Conservation (phyloP, 2,329 filamentous ascomycete species). For the Penicillium hesseltinei region DNA sequence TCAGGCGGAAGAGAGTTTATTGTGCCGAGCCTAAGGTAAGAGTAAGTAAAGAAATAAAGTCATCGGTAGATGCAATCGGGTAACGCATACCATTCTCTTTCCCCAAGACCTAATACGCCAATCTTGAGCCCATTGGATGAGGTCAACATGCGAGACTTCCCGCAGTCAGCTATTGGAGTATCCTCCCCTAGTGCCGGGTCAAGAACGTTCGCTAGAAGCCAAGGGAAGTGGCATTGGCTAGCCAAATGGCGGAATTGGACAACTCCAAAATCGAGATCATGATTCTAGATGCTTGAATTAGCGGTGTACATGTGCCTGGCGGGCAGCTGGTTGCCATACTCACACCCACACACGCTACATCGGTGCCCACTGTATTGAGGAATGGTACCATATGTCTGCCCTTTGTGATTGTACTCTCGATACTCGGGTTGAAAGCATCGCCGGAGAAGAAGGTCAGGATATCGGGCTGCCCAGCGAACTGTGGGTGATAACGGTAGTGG, state of each 20-base stretch:
- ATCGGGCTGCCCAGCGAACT: conserved; percentile 62
- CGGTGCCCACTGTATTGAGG: conserved; percentile 72
- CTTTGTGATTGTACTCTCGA: conserved; percentile 87
- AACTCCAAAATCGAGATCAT: conserved; percentile 90
- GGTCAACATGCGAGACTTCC: conserved; percentile 72
- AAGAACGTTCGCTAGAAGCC: conserved; percentile 84
- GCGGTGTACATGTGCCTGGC: conserved; percentile 7
- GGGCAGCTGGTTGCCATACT: conserved; percentile 34
- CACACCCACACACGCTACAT: conserved; percentile 79
- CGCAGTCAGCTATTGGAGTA: conserved; percentile 72
- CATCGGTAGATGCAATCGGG: neutral
- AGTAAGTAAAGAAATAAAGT: neutral
- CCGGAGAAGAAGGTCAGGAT: conserved; percentile 83
- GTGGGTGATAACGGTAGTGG: conserved; percentile 65
- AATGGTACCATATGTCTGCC: conserved; percentile 87
- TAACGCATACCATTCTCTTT: conserved; percentile 67
- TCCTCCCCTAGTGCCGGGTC: conserved; percentile 76
- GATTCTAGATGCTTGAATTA: conserved; percentile 59
- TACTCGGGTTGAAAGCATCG: conserved; percentile 86
- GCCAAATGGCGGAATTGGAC: conserved; percentile 72
- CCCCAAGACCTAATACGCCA: conserved; percentile 79
- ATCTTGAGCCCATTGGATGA: conserved; percentile 82
- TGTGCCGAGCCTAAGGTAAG: conserved; percentile 62
- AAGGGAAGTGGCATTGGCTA: conserved; percentile 76
- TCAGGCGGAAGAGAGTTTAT: conserved; percentile 83